Percentiles rank a stretch among this genome's conserved stretches.
Evolutionary conservation across 768 basidiomycete genomes (phyloP).

Genomic region (Boletus vermiculosoides): DNA sequence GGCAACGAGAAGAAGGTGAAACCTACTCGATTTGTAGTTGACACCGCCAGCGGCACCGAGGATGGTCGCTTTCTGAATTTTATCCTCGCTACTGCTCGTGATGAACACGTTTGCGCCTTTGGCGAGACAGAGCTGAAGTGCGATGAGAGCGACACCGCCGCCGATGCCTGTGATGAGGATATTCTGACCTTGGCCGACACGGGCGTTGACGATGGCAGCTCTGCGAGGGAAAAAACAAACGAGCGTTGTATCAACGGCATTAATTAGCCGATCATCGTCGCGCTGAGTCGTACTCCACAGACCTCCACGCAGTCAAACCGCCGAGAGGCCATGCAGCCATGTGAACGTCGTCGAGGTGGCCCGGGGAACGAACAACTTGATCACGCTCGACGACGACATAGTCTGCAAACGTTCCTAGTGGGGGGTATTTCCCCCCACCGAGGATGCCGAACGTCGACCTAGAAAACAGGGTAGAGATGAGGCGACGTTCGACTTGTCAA

Average conservation of each 20-base stretch:
- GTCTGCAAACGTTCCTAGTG: conserved; percentile 72
- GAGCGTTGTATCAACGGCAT: neutral
- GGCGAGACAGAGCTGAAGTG: conserved; percentile 73
- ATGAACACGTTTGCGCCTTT: conserved; percentile 80
- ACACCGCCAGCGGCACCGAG: conserved; percentile 79
- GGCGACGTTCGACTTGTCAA: neutral
- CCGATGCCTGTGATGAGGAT: conserved; percentile 82
- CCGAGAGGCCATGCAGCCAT: conserved; percentile 76
- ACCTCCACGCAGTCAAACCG: conserved; percentile 86
- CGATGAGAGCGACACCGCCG: conserved; percentile 78
- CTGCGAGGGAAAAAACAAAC: conserved; percentile 34
- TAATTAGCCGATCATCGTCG: neutral
- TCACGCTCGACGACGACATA: conserved; percentile 72
- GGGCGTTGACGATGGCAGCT: conserved; percentile 63
- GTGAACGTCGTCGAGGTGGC: conserved; percentile 65
- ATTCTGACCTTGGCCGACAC: conserved; percentile 61
- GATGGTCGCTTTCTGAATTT: conserved; percentile 61
- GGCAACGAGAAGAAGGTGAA: neutral
- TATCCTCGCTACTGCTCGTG: conserved; percentile 67
- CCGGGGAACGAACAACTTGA: conserved; percentile 62
- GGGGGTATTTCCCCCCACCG: conserved; percentile 53
- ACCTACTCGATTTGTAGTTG: conserved; percentile 65
- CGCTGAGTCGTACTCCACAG: conserved; percentile 6
- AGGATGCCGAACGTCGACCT: conserved; percentile 59
- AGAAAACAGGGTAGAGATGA: neutral